phyloP scores from a whole-genome alignment of 805 yeast genomes.

The Yamadazyma philogaea region DNA sequence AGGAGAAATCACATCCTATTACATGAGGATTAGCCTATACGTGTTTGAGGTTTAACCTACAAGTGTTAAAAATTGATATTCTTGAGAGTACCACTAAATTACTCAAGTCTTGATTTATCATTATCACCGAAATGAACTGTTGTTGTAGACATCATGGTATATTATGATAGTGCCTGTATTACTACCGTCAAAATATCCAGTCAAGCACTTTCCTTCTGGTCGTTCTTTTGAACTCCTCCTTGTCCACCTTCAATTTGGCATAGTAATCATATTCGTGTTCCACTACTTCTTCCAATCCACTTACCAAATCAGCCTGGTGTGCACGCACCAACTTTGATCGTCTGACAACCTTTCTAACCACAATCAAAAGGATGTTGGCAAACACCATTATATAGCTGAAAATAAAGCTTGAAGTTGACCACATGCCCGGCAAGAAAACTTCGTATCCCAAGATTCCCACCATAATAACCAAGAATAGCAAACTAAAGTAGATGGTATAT shows the following conservation, averaged over 20 bases:
- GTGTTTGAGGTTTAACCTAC: no score
- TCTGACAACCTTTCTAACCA: conserved; percentile 36
- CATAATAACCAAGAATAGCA: conserved; percentile 30
- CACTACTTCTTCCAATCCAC: conserved; percentile 47
- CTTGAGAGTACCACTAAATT: no score
- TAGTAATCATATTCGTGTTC: conserved; percentile 42
- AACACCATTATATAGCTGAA: conserved; percentile 74
- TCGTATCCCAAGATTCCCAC: conserved; percentile 66
- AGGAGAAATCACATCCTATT: no score
- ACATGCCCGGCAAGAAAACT: conserved; percentile 57
- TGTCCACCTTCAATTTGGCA: conserved; percentile 6
- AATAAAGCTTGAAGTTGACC: conserved; percentile 61
- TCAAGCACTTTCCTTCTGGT: conserved; percentile 6
- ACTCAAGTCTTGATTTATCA: no score
- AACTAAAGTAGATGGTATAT: conserved; percentile 30
- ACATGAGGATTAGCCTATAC: no score
- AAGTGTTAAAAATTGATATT: no score
- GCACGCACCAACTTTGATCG: conserved; percentile 38
- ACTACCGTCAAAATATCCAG: conserved; percentile 10
- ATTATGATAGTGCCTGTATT: background rate
- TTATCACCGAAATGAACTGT: no score
- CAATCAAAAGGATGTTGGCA: conserved; percentile 28
- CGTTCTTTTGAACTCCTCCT: conserved; percentile 6
- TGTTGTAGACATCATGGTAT: background rate
- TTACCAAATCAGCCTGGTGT: conserved; percentile 43